Evolutionary conservation across 257 asterid species (phyloP).

Genomic region (Nicotiana sylvestris): DNA sequence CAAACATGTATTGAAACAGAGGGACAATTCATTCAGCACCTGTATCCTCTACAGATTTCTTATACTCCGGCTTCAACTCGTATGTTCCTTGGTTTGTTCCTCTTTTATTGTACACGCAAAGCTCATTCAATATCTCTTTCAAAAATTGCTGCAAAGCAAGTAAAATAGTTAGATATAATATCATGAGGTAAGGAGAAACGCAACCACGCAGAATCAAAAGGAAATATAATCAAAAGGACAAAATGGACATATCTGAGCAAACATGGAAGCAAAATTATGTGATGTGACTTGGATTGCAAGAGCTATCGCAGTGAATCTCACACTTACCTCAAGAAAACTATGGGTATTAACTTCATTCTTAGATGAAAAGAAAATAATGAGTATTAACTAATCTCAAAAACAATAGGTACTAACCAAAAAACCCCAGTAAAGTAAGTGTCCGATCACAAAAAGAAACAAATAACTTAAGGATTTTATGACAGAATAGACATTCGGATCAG

Average conservation of each 20-base stretch:
- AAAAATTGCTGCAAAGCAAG: constrained; percentile 75
- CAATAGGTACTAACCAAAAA: neutral
- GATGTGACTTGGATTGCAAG: neutral
- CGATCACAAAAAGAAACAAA: neutral
- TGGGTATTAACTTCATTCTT: no score
- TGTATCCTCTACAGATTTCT: constrained; percentile 85
- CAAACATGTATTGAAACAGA: neutral
- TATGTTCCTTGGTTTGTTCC: constrained; percentile 97
- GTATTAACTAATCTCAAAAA: neutral
- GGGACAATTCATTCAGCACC: constrained; percentile 42
- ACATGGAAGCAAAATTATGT: neutral
- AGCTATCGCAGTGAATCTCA: neutral
- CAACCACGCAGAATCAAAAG: constrained; percentile 4
- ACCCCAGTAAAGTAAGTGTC: neutral
- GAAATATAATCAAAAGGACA: neutral
- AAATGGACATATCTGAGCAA: neutral
- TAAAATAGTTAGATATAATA: neutral
- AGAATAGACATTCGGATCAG: constrained; percentile 11
- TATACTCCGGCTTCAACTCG: constrained; percentile 97
- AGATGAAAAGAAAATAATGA: no score
- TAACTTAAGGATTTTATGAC: neutral
- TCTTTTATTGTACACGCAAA: constrained; percentile 89
- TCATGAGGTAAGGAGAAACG: neutral
- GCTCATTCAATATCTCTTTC: constrained; percentile 93
- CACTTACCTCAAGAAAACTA: neutral